phyloP scores from a whole-genome alignment of 2,329 filamentous ascomycete species.

The Trichoderma atrobrunneum region DNA sequence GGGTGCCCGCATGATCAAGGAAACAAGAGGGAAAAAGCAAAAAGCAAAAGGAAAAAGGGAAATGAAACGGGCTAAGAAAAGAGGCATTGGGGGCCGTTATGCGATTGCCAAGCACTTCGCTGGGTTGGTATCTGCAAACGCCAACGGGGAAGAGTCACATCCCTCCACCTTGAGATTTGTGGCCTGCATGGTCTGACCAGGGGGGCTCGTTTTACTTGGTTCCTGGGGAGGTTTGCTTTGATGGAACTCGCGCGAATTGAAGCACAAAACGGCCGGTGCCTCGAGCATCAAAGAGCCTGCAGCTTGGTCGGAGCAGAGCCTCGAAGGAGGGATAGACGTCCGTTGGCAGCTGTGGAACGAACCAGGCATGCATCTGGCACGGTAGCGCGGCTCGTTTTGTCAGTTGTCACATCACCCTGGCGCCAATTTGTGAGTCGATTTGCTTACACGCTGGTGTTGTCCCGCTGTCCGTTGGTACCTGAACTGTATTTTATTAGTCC shows the following conservation, averaged over 20 bases:
- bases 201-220: not conserved
- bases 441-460: not conserved
- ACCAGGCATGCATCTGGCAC: not conserved
- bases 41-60: not conserved
- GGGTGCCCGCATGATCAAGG: not conserved
- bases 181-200: not conserved
- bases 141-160: not conserved
- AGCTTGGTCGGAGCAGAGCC: not conserved
- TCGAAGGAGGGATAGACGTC: not conserved
- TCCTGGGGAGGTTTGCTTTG: not conserved
- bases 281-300: not conserved
- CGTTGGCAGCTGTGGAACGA: conserved; percentile 3
- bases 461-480: not conserved
- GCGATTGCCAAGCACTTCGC: not conserved
- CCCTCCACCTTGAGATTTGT: not conserved
- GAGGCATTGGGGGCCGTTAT: not conserved
- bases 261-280: not conserved
- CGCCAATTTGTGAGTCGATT: not conserved
- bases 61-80: not conserved
- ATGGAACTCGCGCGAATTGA: not conserved
- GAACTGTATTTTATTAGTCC: not conserved
- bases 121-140: not conserved
- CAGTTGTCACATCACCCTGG: conserved; percentile 9
- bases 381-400: conserved; percentile 1
- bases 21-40: not conserved